Evolutionary conservation across 345 rosid genomes (phyloP).

Genomic region (Pelargonium nanum): DNA sequence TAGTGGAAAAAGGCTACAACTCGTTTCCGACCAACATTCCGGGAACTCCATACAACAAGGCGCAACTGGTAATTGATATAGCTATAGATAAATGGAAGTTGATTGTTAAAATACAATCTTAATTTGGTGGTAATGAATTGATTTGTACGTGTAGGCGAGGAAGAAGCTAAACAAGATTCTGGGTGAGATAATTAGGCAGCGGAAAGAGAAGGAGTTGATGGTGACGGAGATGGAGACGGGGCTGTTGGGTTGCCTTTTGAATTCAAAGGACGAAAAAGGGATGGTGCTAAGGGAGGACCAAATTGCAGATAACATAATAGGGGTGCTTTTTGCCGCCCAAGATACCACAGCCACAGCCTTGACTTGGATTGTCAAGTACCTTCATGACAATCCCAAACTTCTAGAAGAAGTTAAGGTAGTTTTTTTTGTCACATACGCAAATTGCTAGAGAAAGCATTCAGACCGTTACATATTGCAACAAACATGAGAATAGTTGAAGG

Average conservation of each 20-base stretch:
- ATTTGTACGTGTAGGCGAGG: constrained; percentile 42
- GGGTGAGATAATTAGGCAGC: constrained; percentile 34
- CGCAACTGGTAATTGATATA: constrained; percentile 30
- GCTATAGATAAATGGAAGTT: too few relatives aligned
- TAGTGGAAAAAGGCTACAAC: constrained; percentile 74
- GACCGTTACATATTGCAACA: too few relatives aligned
- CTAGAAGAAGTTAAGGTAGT: constrained; percentile 68
- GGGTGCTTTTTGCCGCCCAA: constrained; percentile 65
- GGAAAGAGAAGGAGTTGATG: constrained; percentile 35
- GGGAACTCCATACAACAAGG: constrained; percentile 61
- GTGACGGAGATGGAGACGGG: constrained; percentile 33
- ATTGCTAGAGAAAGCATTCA: too few relatives aligned
- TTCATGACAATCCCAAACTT: constrained; percentile 56
- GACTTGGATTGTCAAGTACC: constrained; percentile 73
- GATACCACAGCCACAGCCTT: constrained; percentile 65
- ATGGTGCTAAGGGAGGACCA: constrained; percentile 29
- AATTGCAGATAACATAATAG: constrained; percentile 57
- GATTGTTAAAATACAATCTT: background rate
- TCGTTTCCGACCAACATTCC: constrained; percentile 72
- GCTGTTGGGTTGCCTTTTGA: constrained; percentile 37
- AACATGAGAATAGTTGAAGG: too few relatives aligned
- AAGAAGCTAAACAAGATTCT: constrained; percentile 38
- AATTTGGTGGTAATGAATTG: background rate
- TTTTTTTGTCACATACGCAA: too few relatives aligned
- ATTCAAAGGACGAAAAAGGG: constrained; percentile 39